A percentile compares a stretch with the other conserved stretches of the same genome.
These are phyloP conservation scores for Erythrophleum ivorense DNA, from an alignment of 331 rosid species.

Conservation along the genomic window DNA sequence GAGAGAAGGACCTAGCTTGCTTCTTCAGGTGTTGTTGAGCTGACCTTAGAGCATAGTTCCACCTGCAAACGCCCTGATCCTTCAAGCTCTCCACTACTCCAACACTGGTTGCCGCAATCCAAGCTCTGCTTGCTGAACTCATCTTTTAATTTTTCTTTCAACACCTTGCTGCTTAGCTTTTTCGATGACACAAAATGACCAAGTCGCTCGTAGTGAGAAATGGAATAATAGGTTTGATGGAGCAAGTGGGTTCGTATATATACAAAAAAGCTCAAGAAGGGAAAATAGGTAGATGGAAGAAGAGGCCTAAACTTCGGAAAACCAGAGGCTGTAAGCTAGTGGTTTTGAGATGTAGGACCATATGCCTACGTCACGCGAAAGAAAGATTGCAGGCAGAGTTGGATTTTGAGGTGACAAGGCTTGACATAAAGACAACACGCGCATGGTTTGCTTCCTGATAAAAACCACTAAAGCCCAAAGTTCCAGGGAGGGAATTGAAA, in stretches of 20 bases:
- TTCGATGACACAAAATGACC: not conserved
- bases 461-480: not conserved
- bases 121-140: conserved; percentile 5
- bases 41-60: conserved; percentile 10
- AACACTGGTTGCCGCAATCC: conserved; percentile 9
- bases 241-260: not conserved
- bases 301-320: not conserved
- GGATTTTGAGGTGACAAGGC: too few relatives aligned
- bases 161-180: not conserved
- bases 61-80: conserved; percentile 14
- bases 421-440: not conserved
- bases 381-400: too few relatives aligned
- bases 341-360: not conserved
- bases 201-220: not conserved
- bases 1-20: not conserved
- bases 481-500: not conserved
- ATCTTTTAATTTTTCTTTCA: not conserved
- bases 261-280: not conserved
- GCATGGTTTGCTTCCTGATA: not conserved
- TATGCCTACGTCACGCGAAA: too few relatives aligned
- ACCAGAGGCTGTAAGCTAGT: not conserved
- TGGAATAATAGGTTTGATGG: not conserved
- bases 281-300: not conserved
- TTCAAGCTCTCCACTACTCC: conserved; percentile 31
- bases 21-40: conserved; percentile 17